These are phyloP conservation scores for Xerocomus minutiporus DNA, from an alignment of 1,284 basidiomycete species.

Conservation along the genomic window DNA sequence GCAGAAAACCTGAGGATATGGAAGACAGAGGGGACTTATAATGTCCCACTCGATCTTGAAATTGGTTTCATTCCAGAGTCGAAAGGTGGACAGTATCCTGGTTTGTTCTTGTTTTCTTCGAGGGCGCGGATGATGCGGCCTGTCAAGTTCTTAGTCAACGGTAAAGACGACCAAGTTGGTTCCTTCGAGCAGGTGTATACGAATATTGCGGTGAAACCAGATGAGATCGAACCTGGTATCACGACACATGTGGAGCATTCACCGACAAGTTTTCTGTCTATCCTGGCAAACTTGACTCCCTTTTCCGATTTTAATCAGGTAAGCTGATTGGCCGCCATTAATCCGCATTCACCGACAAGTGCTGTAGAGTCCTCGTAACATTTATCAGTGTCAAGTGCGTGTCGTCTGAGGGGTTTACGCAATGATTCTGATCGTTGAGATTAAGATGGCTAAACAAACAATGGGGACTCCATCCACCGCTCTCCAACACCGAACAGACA, in stretches of 20 bases:
- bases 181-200: slow-evolving; percentile 99
- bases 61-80: slow-evolving; percentile 90
- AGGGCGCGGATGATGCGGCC: slow-evolving; percentile 97
- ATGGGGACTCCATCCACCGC: slow-evolving; percentile 98
- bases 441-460: slow-evolving; percentile 98
- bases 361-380: slow-evolving; percentile 73
- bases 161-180: slow-evolving; percentile 85
- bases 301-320: slow-evolving; percentile 98
- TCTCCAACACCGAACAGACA: slow-evolving; percentile 89
- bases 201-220: slow-evolving; percentile 91
- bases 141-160: slow-evolving; percentile 87
- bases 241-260: slow-evolving; percentile 92
- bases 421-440: slow-evolving; percentile 7
- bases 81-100: slow-evolving; percentile 95
- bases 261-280: slow-evolving; percentile 93
- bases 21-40: slow-evolving; percentile 87
- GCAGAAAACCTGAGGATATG: slow-evolving; percentile 84
- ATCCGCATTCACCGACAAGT: slow-evolving; percentile 5
- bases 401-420: neutral
- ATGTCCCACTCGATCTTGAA: slow-evolving; percentile 91
- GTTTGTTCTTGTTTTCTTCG: slow-evolving; percentile 89
- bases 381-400: slow-evolving; percentile 80
- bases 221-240: slow-evolving; percentile 80
- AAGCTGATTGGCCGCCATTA: slow-evolving; percentile 7
- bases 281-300: slow-evolving; percentile 76